These are phyloP conservation scores for Fusarium floridanum DNA, from an alignment of 2,329 filamentous ascomycete genomes.

Conservation along the genomic window DNA sequence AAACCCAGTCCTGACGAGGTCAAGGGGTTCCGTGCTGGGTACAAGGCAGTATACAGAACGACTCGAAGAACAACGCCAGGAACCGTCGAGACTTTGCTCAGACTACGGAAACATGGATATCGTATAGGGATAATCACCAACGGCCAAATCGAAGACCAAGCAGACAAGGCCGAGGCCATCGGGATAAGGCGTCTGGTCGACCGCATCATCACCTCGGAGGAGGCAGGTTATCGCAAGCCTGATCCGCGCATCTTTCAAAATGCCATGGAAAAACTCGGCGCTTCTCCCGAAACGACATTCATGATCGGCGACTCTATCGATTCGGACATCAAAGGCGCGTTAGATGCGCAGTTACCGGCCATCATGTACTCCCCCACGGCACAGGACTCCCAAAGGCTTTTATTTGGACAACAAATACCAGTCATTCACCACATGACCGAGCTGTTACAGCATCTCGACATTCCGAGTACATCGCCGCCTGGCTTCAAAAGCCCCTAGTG, in stretches of 20 bases:
- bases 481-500: not conserved
- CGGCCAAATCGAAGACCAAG: slow-evolving; percentile 1
- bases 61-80: slow-evolving; percentile 8
- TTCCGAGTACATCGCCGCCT: not conserved
- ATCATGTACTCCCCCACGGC: slow-evolving; percentile 10
- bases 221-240: slow-evolving; percentile 14
- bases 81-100: not conserved
- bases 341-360: not conserved
- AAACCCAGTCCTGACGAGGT: not conserved
- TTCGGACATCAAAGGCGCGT: slow-evolving; percentile 19
- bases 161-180: slow-evolving; percentile 10
- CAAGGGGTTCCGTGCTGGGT: slow-evolving; percentile 2
- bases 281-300: not conserved
- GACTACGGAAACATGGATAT: not conserved
- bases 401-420: not conserved
- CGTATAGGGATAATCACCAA: slow-evolving; percentile 15
- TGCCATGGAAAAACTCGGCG: not conserved
- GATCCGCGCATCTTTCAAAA: slow-evolving; percentile 10
- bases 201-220: slow-evolving; percentile 20
- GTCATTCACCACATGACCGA: slow-evolving; percentile 6
- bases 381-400: not conserved
- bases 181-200: slow-evolving; percentile 7
- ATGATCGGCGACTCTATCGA: slow-evolving; percentile 25
- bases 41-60: slow-evolving; percentile 10
- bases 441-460: not conserved